Percentiles rank a stretch among this genome's conserved stretches.
phyloP scores from a whole-genome alignment of 805 yeast species.

The Wickerhamomyces strasburgensis region DNA sequence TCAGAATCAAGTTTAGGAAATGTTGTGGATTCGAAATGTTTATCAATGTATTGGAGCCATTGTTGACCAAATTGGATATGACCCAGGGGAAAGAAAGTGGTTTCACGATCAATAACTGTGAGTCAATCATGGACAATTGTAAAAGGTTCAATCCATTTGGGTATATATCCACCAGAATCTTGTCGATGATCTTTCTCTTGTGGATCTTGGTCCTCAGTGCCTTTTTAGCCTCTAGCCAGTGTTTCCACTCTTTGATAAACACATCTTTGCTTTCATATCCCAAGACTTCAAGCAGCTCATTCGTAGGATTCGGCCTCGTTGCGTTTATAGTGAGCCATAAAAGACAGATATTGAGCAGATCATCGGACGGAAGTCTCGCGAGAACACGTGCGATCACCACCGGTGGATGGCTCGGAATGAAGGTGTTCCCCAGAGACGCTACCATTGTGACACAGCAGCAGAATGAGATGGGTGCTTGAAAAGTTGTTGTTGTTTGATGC shows the following conservation, averaged over 20 bases:
- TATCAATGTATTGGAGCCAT: slow-evolving; percentile 24
- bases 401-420: slow-evolving; percentile 16
- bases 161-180: slow-evolving; percentile 35
- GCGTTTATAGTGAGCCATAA: slow-evolving; percentile 21
- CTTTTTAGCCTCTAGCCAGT: slow-evolving; percentile 9
- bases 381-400: slow-evolving; percentile 10
- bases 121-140: slow-evolving; percentile 69
- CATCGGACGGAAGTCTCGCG: slow-evolving; percentile 16
- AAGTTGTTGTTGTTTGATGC: not conserved
- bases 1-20: slow-evolving; percentile 44
- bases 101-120: slow-evolving; percentile 56
- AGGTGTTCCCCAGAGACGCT: slow-evolving; percentile 18
- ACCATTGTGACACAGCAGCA: no score
- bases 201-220: not conserved
- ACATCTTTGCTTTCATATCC: slow-evolving; percentile 5
- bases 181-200: slow-evolving; percentile 21
- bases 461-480: no score
- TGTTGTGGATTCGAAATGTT: slow-evolving; percentile 39
- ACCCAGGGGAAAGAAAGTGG: slow-evolving; percentile 39
- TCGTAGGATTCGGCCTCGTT: slow-evolving; percentile 17
- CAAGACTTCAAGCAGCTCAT: slow-evolving; percentile 6
- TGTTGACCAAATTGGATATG: slow-evolving; percentile 20
- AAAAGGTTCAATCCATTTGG: slow-evolving; percentile 52
- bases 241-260: slow-evolving; percentile 7
- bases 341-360: slow-evolving; percentile 19